These are phyloP conservation scores for Clonostachys solani DNA, from an alignment of 2,329 filamentous ascomycete species.

Conservation along the genomic window DNA sequence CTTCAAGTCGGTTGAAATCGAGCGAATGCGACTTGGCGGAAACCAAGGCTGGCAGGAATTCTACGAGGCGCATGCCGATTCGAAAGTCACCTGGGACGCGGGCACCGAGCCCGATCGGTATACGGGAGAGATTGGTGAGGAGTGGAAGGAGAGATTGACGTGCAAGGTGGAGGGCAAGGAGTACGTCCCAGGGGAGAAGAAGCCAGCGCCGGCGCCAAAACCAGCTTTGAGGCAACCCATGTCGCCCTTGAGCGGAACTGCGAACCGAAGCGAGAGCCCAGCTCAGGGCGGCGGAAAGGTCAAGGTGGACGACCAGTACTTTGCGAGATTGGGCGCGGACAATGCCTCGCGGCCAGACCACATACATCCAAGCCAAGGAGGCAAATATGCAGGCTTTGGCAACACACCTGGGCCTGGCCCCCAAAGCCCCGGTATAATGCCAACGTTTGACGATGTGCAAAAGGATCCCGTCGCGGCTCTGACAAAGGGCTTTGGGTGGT, in stretches of 20 bases:
- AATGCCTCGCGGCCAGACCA: conserved; percentile 73
- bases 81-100: conserved; percentile 74
- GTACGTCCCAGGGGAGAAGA: conserved; percentile 72
- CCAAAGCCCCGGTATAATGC: conserved; percentile 40
- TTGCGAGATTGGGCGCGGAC: conserved; percentile 76
- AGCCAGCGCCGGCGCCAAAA: conserved; percentile 20
- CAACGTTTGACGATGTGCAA: conserved; percentile 82
- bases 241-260: conserved; percentile 31
- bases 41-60: conserved; percentile 86
- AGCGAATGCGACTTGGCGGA: conserved; percentile 88
- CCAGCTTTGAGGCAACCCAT: conserved; percentile 25
- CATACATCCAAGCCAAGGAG: conserved; percentile 83
- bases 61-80: conserved; percentile 70
- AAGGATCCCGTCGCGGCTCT: conserved; percentile 85
- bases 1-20: conserved; percentile 89
- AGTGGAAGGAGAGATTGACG: conserved; percentile 87
- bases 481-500: conserved; percentile 93
- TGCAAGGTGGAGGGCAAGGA: conserved; percentile 86
- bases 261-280: conserved; percentile 33
- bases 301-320: conserved; percentile 81
- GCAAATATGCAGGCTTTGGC: conserved; percentile 89
- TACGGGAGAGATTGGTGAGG: conserved; percentile 83
- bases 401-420: conserved; percentile 58
- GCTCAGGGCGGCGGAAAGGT: conserved; percentile 36
- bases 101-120: conserved; percentile 89